Conservation (phyloP, 2,329 filamentous ascomycete genomes). For the Scleromitrula shiraiana region DNA sequence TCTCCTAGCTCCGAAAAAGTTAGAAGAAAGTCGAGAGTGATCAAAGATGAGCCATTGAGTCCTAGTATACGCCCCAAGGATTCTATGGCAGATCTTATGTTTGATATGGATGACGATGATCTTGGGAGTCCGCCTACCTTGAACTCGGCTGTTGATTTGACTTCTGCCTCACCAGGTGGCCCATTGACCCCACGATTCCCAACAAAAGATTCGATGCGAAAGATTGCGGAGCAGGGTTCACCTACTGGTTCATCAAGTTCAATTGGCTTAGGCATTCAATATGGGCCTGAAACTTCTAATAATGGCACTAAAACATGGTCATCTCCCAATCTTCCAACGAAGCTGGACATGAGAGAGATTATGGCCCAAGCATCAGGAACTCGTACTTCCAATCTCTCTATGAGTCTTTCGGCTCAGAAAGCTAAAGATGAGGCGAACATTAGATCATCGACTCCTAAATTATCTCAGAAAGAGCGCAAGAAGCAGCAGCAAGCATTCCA, state of each 20-base stretch:
- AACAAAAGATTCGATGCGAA: conserved; percentile 4
- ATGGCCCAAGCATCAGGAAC: conserved; percentile 58
- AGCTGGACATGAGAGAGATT: conserved; percentile 64
- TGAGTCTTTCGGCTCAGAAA: conserved; percentile 45
- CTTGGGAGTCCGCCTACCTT: conserved; percentile 3
- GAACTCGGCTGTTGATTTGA: conserved; percentile 5
- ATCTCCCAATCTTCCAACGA: conserved; percentile 24
- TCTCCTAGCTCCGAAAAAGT: conserved; percentile 32
- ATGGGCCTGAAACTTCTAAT: conserved; percentile 1
- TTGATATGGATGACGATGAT: conserved; percentile 74
- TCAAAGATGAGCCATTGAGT: conserved; percentile 50
- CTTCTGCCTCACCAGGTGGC: not conserved
- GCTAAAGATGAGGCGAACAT: conserved; percentile 26
- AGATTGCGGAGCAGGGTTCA: conserved; percentile 4
- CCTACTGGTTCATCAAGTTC: not conserved
- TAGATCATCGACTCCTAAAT: conserved; percentile 44
- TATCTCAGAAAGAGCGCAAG: conserved; percentile 91
- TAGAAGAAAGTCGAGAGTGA: conserved; percentile 39
- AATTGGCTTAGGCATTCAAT: not conserved
- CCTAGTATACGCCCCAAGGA: conserved; percentile 61
- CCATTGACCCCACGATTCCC: conserved; percentile 1
- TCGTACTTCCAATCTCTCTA: conserved; percentile 43
- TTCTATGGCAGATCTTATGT: conserved; percentile 73
- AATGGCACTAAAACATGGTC: conserved; percentile 25
- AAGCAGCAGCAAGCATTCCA: conserved; percentile 52